These are phyloP conservation scores for Backusella circina DNA, from an alignment of 192 early-diverging fungal genomes.

Conservation along the genomic window DNA sequence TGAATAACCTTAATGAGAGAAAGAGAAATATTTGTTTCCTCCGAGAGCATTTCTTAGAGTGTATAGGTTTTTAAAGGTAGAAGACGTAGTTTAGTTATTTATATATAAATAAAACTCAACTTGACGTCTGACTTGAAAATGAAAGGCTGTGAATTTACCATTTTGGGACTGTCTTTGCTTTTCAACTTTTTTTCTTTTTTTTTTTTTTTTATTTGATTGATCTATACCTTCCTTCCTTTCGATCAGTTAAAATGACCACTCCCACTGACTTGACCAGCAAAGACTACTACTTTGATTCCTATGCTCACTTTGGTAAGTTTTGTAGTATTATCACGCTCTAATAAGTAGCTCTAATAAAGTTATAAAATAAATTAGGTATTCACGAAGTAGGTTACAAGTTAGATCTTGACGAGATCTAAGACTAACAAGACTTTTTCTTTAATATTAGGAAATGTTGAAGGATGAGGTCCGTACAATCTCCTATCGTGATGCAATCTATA, in stretches of 20 bases:
- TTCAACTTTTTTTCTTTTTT: not conserved
- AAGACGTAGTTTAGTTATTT: too few species aligned
- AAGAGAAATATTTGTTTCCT: too few species aligned
- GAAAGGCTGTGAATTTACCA: not conserved
- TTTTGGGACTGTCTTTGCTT: not conserved
- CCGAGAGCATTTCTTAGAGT: too few species aligned
- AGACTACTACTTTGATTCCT: constrained; percentile 99
- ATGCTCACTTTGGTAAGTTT: constrained; percentile 84
- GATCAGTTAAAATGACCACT: not conserved
- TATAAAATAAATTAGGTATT: constrained; percentile 5
- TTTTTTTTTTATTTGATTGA: constrained; percentile 23
- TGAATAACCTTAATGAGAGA: too few species aligned
- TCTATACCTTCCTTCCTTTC: not conserved
- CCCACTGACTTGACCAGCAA: constrained; percentile 29
- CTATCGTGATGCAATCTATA: constrained; percentile 92
- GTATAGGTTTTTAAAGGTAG: too few species aligned
- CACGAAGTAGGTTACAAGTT: constrained; percentile 14
- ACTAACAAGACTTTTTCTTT: not conserved
- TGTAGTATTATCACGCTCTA: not conserved
- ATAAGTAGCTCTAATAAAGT: not conserved
- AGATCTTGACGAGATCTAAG: not conserved
- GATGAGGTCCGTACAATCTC: constrained; percentile 92
- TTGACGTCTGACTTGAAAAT: not conserved
- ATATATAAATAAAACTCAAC: too few species aligned
- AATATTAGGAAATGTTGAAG: constrained; percentile 90